A percentile compares a stretch with the other conserved stretches of the same genome.
Evolutionary conservation across 345 rosid genomes (phyloP).

Genomic region (Eucalyptus sp.): DNA sequence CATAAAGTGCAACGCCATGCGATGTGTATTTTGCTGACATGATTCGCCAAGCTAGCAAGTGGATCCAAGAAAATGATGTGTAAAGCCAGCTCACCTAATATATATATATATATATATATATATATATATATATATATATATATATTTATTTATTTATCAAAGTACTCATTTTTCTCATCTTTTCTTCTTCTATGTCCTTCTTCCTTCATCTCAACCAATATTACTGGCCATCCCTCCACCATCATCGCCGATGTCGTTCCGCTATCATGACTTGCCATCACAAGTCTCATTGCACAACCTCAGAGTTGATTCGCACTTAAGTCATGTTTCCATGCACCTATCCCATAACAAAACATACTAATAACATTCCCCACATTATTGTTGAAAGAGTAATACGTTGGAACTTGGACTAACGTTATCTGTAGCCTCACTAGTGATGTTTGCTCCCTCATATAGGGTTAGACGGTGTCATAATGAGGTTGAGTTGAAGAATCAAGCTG

Average conservation of each 20-base stretch:
- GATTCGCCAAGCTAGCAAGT: neutral
- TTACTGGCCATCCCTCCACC: neutral
- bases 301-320: neutral
- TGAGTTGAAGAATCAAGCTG: neutral
- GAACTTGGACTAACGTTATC: too few species aligned
- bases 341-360: neutral
- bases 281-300: neutral
- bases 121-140: too few species aligned
- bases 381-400: too few species aligned
- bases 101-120: too few species aligned
- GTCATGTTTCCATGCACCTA: neutral
- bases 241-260: neutral
- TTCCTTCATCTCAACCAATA: neutral
- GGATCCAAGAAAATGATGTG: neutral
- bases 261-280: neutral
- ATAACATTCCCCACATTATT: neutral
- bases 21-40: neutral
- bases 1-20: neutral
- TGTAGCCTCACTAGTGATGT: too few species aligned
- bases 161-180: neutral
- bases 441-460: too few species aligned
- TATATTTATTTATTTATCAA: neutral
- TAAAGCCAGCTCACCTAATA: neutral
- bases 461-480: neutral
- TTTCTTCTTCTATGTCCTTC: neutral